Conservation (phyloP, 1,284 basidiomycete genomes). For the Tylopilus sp. region DNA sequence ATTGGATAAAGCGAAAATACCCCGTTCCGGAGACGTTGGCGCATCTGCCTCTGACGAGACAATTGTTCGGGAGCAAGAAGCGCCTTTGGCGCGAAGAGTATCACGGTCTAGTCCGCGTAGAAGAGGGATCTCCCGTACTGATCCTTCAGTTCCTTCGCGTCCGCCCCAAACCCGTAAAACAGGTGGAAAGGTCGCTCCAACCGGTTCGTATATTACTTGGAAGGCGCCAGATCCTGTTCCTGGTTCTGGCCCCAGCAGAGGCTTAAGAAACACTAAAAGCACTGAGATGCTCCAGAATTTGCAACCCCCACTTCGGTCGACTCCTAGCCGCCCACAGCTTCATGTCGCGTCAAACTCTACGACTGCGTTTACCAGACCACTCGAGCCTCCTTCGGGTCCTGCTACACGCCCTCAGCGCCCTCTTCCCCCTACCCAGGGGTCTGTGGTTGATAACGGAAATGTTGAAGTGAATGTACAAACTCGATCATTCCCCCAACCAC, state of each 20-base stretch:
- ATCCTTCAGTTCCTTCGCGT: constrained; percentile 15
- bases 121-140: constrained; percentile 17
- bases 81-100: constrained; percentile 10
- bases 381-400: constrained; percentile 18
- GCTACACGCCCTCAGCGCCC: constrained; percentile 26
- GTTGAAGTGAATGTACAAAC: constrained; percentile 17
- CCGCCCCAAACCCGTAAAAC: constrained; percentile 14
- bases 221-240: constrained; percentile 26
- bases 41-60: constrained; percentile 24
- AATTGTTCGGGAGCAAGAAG: constrained; percentile 20
- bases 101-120: constrained; percentile 22
- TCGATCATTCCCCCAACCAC: constrained; percentile 31
- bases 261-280: constrained; percentile 30
- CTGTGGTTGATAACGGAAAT: constrained; percentile 17
- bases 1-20: constrained; percentile 18
- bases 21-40: constrained; percentile 16
- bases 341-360: constrained; percentile 21
- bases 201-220: constrained; percentile 21
- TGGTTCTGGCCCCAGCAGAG: constrained; percentile 10
- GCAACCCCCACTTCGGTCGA: constrained; percentile 23
- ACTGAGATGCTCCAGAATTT: constrained; percentile 28
- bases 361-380: constrained; percentile 14
- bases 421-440: constrained; percentile 32
- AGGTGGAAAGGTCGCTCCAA: constrained; percentile 28
- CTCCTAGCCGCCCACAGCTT: constrained; percentile 32